phyloP scores from a whole-genome alignment of 2,329 filamentous ascomycete species.

The Knufia fluminis region DNA sequence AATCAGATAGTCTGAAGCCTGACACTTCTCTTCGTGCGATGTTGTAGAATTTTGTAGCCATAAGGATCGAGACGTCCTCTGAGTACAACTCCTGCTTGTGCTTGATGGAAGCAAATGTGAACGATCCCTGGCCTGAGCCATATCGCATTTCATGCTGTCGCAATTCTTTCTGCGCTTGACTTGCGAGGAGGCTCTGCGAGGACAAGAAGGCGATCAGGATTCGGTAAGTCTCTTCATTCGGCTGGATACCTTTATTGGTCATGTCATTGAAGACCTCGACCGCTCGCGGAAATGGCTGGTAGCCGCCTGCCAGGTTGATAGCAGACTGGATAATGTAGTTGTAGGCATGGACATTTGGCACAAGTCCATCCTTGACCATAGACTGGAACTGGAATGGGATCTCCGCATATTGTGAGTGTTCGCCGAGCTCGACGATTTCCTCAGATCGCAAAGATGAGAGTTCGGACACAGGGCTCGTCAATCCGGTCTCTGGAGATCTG shows the following conservation, averaged over 20 bases:
- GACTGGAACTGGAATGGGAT: conserved; percentile 86
- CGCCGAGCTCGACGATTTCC: conserved; percentile 65
- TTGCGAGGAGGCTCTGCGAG: conserved; percentile 68
- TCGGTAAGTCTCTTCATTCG: conserved; percentile 78
- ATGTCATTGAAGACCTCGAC: conserved; percentile 95
- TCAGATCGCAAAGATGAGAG: conserved; percentile 64
- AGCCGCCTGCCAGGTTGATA: conserved; percentile 72
- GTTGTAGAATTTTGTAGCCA: conserved; percentile 79
- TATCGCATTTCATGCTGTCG: conserved; percentile 78
- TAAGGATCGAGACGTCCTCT: conserved; percentile 77
- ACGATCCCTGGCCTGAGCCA: conserved; percentile 75
- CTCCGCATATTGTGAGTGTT: conserved; percentile 66
- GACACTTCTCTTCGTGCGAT: conserved; percentile 56
- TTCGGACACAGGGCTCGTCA: conserved; percentile 41
- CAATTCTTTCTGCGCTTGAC: conserved; percentile 60
- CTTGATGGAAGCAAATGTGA: conserved; percentile 82
- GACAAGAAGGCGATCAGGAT: conserved; percentile 77
- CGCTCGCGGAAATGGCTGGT: conserved; percentile 79
- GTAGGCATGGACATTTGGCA: conserved; percentile 78
- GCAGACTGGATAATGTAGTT: conserved; percentile 80
- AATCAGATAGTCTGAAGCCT: conserved; percentile 59
- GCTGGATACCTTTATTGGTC: conserved; percentile 72
- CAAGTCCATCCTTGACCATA: conserved; percentile 73
- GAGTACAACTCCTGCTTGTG: conserved; percentile 75
- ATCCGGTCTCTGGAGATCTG: conserved; percentile 30